phyloP scores from a whole-genome alignment of 257 asterid genomes.

The Salvia hispanica region DNA sequence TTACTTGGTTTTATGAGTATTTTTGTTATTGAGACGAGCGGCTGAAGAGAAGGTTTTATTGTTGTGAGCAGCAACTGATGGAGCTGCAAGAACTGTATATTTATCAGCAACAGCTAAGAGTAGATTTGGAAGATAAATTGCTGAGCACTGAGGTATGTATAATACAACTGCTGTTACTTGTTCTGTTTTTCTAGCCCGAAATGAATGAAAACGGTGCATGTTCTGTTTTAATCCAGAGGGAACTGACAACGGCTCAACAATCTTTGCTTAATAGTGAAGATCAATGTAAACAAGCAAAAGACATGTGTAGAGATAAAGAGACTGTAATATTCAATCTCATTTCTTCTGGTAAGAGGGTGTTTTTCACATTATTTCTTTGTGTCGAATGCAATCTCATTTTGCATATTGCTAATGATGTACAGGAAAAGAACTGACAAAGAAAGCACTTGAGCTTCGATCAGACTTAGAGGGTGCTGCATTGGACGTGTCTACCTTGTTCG shows the following conservation, averaged over 20 bases:
- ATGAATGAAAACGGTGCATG: too few relatives aligned
- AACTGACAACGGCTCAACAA: conserved; percentile 43
- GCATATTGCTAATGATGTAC: neutral
- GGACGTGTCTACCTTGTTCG: conserved; percentile 39
- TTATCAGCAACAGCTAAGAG: conserved; percentile 50
- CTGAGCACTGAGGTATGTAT: conserved; percentile 45
- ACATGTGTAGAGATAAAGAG: conserved; percentile 44
- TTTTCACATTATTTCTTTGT: conserved; percentile 2
- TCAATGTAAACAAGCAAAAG: conserved; percentile 39
- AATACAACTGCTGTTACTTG: too few relatives aligned
- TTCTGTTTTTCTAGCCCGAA: too few relatives aligned
- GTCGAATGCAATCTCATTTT: neutral
- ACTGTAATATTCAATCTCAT: conserved; percentile 38
- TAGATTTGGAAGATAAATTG: conserved; percentile 47
- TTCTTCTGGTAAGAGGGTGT: conserved; percentile 37
- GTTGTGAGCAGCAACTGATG: conserved; percentile 42
- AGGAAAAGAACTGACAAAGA: conserved; percentile 46
- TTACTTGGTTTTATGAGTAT: neutral
- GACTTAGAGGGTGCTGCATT: conserved; percentile 52
- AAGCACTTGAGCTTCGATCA: conserved; percentile 51
- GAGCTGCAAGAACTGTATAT: conserved; percentile 51
- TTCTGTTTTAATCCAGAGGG: conserved; percentile 40
- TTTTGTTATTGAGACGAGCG: neutral
- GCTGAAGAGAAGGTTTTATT: neutral
- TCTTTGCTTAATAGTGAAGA: conserved; percentile 48